phyloP scores from a whole-genome alignment of 352 stramenopile genomes.

The Pythium aphanidermatum region DNA sequence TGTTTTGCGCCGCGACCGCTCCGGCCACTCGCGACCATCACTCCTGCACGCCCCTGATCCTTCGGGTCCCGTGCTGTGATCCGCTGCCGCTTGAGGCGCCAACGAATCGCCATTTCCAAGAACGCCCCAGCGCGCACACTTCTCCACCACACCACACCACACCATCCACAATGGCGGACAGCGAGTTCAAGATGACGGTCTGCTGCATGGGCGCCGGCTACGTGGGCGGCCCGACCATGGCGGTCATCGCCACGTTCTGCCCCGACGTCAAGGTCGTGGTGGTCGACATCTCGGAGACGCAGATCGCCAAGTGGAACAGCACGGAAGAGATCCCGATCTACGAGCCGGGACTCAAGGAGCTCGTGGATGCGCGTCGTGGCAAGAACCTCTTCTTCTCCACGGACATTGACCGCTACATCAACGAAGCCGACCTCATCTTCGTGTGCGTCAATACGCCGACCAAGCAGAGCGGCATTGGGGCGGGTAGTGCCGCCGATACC shows the following conservation, averaged over 20 bases:
- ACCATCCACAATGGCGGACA: conserved; percentile 2
- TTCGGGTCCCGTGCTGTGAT: too few species aligned
- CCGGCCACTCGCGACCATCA: not conserved
- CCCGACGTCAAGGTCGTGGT: conserved; percentile 97
- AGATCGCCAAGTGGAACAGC: conserved; percentile 98
- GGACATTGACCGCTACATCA: conserved; percentile 96
- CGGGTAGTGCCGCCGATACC: conserved; percentile 97
- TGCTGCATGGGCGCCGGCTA: conserved; percentile 98
- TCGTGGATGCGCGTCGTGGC: conserved; percentile 90
- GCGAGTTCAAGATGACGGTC: conserved; percentile 82
- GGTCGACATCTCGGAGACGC: conserved; percentile 92
- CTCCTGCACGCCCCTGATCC: too few species aligned
- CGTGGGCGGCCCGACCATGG: conserved; percentile 99
- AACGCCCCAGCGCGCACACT: not conserved
- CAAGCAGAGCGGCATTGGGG: conserved; percentile 96
- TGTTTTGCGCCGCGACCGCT: not conserved
- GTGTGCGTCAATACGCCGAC: conserved; percentile 99
- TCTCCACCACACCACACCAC: not conserved
- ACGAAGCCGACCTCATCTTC: conserved; percentile 98
- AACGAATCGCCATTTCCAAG: too few species aligned
- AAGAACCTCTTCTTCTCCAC: conserved; percentile 99
- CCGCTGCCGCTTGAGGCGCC: too few species aligned
- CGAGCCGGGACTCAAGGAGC: conserved; percentile 96
- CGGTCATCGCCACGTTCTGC: conserved; percentile 97
- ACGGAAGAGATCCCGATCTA: conserved; percentile 96